Conservation (phyloP, 2,329 filamentous ascomycete genomes). For the Neobulgaria alba region DNA sequence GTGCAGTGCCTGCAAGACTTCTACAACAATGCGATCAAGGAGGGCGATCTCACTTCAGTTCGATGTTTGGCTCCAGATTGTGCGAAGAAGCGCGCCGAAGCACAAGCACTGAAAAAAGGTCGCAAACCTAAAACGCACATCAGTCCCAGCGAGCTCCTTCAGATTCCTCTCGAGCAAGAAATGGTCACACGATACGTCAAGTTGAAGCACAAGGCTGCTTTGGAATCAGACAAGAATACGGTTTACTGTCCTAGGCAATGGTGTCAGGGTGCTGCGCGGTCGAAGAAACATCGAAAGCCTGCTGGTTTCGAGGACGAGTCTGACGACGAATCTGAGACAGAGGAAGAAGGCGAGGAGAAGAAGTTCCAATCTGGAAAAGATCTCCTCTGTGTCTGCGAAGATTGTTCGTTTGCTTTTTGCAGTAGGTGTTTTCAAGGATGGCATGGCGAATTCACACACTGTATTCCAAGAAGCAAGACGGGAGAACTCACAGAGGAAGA, state of each 20-base stretch:
- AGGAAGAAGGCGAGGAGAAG: not conserved
- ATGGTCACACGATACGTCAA: conserved; percentile 78
- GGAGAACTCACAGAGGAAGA: conserved; percentile 76
- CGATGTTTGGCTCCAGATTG: conserved; percentile 76
- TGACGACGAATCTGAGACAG: conserved; percentile 38
- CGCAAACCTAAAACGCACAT: conserved; percentile 60
- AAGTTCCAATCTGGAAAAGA: conserved; percentile 38
- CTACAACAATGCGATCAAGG: conserved; percentile 78
- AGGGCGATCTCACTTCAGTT: conserved; percentile 72
- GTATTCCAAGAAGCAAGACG: conserved; percentile 55
- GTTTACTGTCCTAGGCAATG: conserved; percentile 87
- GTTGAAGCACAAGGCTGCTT: conserved; percentile 83
- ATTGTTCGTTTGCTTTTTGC: conserved; percentile 87
- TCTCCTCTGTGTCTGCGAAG: conserved; percentile 75
- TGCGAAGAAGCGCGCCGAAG: conserved; percentile 47
- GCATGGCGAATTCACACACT: conserved; percentile 79
- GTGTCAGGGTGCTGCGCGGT: conserved; percentile 83
- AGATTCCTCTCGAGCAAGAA: conserved; percentile 63
- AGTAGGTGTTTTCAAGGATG: conserved; percentile 62
- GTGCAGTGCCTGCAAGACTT: conserved; percentile 79
- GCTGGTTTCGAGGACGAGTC: conserved; percentile 53
- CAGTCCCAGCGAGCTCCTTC: conserved; percentile 74
- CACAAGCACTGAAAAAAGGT: conserved; percentile 32
- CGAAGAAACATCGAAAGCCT: conserved; percentile 64
- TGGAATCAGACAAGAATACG: conserved; percentile 86